These are phyloP conservation scores for Talinum fruticosum DNA, from an alignment of 148 eudicot species.

Conservation along the genomic window DNA sequence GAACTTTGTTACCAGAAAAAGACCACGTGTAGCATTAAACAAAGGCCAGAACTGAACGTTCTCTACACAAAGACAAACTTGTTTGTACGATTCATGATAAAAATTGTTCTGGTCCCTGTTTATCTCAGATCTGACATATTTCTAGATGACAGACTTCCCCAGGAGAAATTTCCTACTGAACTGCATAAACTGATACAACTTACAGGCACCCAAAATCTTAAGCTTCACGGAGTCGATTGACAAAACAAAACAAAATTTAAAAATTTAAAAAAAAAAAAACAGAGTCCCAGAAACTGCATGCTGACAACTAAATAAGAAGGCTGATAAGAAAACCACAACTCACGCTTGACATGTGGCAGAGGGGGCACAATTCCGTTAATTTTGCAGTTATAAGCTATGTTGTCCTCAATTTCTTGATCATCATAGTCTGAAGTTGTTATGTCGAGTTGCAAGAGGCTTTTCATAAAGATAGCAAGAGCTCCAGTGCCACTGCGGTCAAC, in stretches of 20 bases:
- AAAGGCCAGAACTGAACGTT: neutral
- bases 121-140: neutral
- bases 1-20: neutral
- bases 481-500: conserved; percentile 74
- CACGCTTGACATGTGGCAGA: conserved; percentile 86
- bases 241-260: neutral
- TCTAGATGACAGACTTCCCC: neutral
- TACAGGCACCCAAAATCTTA: neutral
- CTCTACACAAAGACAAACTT: neutral
- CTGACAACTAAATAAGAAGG: neutral
- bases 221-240: neutral
- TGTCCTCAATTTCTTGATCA: conserved; percentile 85
- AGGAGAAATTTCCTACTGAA: neutral
- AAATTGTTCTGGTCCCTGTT: neutral
- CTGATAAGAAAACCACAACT: conserved; percentile 26
- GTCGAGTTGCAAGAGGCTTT: conserved; percentile 63
- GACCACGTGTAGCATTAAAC: neutral
- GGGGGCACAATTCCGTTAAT: conserved; percentile 64
- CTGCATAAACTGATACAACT: neutral
- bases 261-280: neutral
- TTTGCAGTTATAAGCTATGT: conserved; percentile 78
- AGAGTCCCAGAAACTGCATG: neutral
- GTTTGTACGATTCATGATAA: neutral
- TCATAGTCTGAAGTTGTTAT: conserved; percentile 92
- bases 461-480: conserved; percentile 84